phyloP scores from a whole-genome alignment of 1,139 yeast genomes.

The Hyphopichia khmerensis region DNA sequence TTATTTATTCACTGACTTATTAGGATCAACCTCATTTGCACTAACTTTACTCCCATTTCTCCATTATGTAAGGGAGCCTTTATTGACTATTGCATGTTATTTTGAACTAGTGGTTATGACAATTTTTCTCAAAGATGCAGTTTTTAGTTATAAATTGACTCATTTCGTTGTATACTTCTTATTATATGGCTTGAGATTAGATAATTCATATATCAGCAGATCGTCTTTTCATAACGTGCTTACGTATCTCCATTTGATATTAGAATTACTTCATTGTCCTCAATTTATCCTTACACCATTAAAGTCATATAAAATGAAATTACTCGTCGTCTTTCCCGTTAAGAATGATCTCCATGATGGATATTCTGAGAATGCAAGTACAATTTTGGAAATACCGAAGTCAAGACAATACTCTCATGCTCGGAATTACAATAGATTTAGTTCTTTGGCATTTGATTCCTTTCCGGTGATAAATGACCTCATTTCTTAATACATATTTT shows the following conservation, averaged over 20 bases:
- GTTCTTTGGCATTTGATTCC: conserved; percentile 29
- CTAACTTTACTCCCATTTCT: conserved; percentile 29
- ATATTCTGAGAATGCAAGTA: too few species aligned
- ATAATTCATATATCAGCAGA: conserved; percentile 41
- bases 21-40: conserved; percentile 26
- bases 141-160: conserved; percentile 17
- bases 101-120: conserved; percentile 34
- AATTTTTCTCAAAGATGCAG: conserved; percentile 29
- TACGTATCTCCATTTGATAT: background rate
- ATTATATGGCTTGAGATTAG: conserved; percentile 41
- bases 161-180: conserved; percentile 33
- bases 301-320: background rate
- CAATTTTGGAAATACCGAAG: background rate
- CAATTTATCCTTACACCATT: background rate
- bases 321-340: background rate
- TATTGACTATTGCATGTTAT: conserved; percentile 37
- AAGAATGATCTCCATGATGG: too few species aligned
- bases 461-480: conserved; percentile 27
- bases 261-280: background rate
- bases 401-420: too few species aligned
- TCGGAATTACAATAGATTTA: conserved; percentile 13
- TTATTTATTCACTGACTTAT: conserved; percentile 33
- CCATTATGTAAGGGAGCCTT: conserved; percentile 31
- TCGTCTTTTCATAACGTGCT: conserved; percentile 19
- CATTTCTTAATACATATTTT: background rate